Evolutionary conservation across 345 rosid species (phyloP), one percentile per base, ranked within the genome.

Genomic region (Gossypioides kirkii): DNA sequence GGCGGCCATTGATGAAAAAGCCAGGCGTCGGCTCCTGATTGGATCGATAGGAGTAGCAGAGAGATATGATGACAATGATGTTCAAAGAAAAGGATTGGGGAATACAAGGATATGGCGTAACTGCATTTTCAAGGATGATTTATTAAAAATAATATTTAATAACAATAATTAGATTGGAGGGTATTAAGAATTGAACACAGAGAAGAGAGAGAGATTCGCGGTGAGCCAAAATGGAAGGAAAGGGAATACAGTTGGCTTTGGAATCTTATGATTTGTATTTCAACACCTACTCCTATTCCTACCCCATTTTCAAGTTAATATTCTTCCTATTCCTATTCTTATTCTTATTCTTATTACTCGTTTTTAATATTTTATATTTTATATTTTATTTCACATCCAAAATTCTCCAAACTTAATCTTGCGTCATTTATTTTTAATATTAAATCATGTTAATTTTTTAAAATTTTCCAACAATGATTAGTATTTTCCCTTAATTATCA

Each of bases 161-260:
- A 10, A 26, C 38, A 41, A 50, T 54, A 32, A 71, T n/a, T 60
- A 1, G 38, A 12, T 5, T 18, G 20, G 16, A 22, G 10, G 8
- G 64, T 1, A 14, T 60, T 26, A 59, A 59, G 16, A 22, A 56
- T 10, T 55, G 8, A 55, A 10, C 60, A 23, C 16, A 10, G 32
- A 23, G 12, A 67, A 66, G 7, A 76, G 18, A 49, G 69, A 79
- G 80, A 84, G 87, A 87, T 83, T 82, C 84, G 79, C 83, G 82
- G 85, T 54, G 82, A 60, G 50, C 61, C 18, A 47, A 55, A 47
- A 45, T 23, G 12, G 14, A 32, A 20, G 42, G n/a, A 10, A 54
- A 26, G 13, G 62, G 66, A 46, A 70, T 77, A 84, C 92, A 83
- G 88, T 84, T 87, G 91, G 84, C 73, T 55, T 74, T 77, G 87